Base-by-base conservation (phyloP, 495 filamentous ascomycete genomes). In the Tuber microsphaerosporum region DNA sequence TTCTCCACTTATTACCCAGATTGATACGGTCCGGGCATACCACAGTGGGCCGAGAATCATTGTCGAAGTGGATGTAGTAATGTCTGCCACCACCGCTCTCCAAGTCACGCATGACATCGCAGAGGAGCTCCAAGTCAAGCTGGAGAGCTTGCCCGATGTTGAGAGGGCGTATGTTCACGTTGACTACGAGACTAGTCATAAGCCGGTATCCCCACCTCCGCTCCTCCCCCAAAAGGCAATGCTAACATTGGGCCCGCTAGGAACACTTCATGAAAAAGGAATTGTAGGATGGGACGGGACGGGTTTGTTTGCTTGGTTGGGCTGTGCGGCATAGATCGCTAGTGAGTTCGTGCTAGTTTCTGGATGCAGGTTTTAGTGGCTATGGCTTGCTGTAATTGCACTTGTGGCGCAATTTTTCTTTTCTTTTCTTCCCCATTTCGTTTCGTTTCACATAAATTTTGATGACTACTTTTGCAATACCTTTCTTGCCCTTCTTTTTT, bases 131-230 rank as follows among this genome's bases (percentile, higher is more conserved):
- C 95, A 99, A 87, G 92, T 92, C 72, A 98, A 97, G 86, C 86
- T 99, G 7, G 95, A 99, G 88, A 91, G 89, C 51, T 84, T 99
- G 77, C 95, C 96, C 7, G 90, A 97, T 83, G 91, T 99, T 4
- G 95, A 98, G 87, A 85, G 95, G 76, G 93, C 94, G 1, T 99
- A 98, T 85, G 95, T 98, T 20, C 95, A 99, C 84, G 94, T 97
- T 22, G 95, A 99, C 82, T 98, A 94, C 79, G 95, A 99, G 87
- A 94, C 93, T 10, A 94, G 91, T n/a, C 95, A 99, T 84, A 97
- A 97, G 85, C 95, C 95, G 16, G 93, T 75, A 65, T 34, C 19
- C 12, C 56, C 26, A 34, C 14, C 14, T 16, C 26, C 26, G 17
- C 56, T 26, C 26, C 14, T 34, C 26, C 6, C 56, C 26, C 14